phyloP scores from a whole-genome alignment of 768 basidiomycete genomes.

The Russula foetens region DNA sequence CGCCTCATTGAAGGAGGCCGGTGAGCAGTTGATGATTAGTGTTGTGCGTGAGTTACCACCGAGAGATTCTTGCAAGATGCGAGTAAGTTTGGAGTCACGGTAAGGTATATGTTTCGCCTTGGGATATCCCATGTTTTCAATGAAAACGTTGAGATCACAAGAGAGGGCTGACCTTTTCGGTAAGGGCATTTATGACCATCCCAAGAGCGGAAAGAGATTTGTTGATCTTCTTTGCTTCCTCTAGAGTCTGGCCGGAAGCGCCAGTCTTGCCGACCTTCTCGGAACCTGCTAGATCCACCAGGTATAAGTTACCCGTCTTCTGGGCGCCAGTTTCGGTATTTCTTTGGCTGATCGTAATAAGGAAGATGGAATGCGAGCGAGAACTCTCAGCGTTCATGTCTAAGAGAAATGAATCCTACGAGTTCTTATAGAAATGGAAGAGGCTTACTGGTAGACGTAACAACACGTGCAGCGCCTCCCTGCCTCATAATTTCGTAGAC shows the following conservation, averaged over 20 bases:
- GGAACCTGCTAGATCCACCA: constrained; percentile 96
- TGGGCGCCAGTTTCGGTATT: constrained; percentile 94
- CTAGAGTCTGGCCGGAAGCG: constrained; percentile 95
- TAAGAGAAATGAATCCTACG: constrained; percentile 27
- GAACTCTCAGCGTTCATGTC: constrained; percentile 99
- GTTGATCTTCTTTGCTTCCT: constrained; percentile 99
- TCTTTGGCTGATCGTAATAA: constrained; percentile 93
- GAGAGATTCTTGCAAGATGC: constrained; percentile 96
- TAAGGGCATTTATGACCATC: constrained; percentile 99
- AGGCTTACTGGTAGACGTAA: constrained; percentile 83
- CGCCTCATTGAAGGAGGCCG: constrained; percentile 92
- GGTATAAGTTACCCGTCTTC: constrained; percentile 94
- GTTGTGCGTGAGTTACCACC: constrained; percentile 94
- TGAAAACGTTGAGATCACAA: constrained; percentile 93
- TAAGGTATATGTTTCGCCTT: constrained; percentile 97
- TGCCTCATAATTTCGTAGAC: constrained; percentile 99
- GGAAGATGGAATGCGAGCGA: constrained; percentile 97
- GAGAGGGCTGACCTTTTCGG: constrained; percentile 71
- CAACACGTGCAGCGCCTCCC: constrained; percentile 83
- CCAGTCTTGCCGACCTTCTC: constrained; percentile 99
- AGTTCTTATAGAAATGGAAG: neutral
- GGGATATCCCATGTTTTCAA: constrained; percentile 69
- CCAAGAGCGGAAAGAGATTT: constrained; percentile 95
- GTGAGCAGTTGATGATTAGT: constrained; percentile 99
- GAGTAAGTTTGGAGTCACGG: constrained; percentile 97